Evolutionary conservation across 2,329 filamentous ascomycete species (phyloP).

Genomic region (Dactylellina sp.): DNA sequence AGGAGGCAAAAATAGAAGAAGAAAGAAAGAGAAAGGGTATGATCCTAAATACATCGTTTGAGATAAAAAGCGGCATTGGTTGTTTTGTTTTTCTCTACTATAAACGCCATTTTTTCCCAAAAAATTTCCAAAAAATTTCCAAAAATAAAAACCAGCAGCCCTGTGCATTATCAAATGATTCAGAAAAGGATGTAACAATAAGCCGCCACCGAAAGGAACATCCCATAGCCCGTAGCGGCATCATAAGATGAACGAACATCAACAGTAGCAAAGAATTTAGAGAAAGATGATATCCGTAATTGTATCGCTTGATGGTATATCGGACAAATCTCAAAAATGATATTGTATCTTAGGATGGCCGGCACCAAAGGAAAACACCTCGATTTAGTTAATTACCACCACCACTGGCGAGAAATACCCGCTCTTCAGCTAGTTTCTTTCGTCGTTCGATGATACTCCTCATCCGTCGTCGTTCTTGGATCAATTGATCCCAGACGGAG

Average conservation of each 20-base stretch:
- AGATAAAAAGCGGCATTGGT: not conserved
- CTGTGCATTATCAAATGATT: not conserved
- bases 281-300: too few relatives aligned
- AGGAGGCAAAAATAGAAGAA: not conserved
- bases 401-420: conserved; percentile 23
- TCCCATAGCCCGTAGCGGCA: conserved; percentile 13
- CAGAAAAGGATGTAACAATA: not conserved
- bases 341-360: conserved; percentile 1
- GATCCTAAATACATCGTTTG: not conserved
- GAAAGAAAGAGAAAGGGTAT: not conserved
- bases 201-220: not conserved
- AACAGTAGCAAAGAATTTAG: too few relatives aligned
- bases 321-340: not conserved
- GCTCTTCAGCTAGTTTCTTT: conserved; percentile 36
- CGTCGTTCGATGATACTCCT: conserved; percentile 44
- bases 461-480: conserved; percentile 50
- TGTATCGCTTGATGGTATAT: too few relatives aligned
- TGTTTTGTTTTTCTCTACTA: not conserved
- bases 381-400: conserved; percentile 31
- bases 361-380: conserved; percentile 6
- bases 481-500: conserved; percentile 54
- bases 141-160: not conserved
- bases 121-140: not conserved
- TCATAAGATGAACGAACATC: too few relatives aligned
- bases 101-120: conserved; percentile 5